Percentiles rank a stretch among this genome's conserved stretches.
Evolutionary conservation across 2,329 filamentous ascomycete genomes (phyloP).

Genomic region (Diatrype stigma): DNA sequence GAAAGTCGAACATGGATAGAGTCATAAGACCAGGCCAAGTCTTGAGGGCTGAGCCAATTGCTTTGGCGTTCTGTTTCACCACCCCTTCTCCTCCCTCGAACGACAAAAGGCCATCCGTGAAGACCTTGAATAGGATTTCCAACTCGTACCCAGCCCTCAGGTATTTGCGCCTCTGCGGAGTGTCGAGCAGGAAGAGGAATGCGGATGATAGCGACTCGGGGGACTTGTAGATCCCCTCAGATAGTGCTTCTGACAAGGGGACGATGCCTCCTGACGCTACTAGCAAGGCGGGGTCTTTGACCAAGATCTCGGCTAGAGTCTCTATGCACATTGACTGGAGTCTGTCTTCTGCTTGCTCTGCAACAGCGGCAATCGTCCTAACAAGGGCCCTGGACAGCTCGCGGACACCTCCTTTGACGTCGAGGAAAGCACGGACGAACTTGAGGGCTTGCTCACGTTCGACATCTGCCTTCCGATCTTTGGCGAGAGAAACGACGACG

Average conservation of each 20-base stretch:
- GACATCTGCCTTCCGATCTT: slow-evolving; percentile 94
- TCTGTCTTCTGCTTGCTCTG: slow-evolving; percentile 80
- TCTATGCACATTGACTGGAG: slow-evolving; percentile 87
- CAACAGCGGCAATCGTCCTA: slow-evolving; percentile 84
- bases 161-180: slow-evolving; percentile 73
- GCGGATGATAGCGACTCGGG: slow-evolving; percentile 83
- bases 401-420: slow-evolving; percentile 86
- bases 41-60: slow-evolving; percentile 86
- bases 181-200: slow-evolving; percentile 87
- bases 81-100: slow-evolving; percentile 45
- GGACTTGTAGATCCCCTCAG: slow-evolving; percentile 86
- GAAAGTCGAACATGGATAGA: slow-evolving; percentile 82
- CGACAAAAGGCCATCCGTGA: slow-evolving; percentile 74
- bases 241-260: slow-evolving; percentile 84
- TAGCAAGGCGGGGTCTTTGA: slow-evolving; percentile 77
- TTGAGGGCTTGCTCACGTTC: slow-evolving; percentile 96
- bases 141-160: slow-evolving; percentile 86
- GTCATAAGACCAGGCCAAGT: slow-evolving; percentile 92
- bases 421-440: slow-evolving; percentile 89
- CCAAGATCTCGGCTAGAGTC: slow-evolving; percentile 85
- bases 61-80: slow-evolving; percentile 82
- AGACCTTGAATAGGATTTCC: slow-evolving; percentile 83
- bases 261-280: slow-evolving; percentile 80
- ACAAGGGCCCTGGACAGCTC: slow-evolving; percentile 86
- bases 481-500: slow-evolving; percentile 86